Percentiles rank a stretch among this genome's conserved stretches.
phyloP scores from a whole-genome alignment of 352 stramenopile genomes.

The Phytophthora tubulina region DNA sequence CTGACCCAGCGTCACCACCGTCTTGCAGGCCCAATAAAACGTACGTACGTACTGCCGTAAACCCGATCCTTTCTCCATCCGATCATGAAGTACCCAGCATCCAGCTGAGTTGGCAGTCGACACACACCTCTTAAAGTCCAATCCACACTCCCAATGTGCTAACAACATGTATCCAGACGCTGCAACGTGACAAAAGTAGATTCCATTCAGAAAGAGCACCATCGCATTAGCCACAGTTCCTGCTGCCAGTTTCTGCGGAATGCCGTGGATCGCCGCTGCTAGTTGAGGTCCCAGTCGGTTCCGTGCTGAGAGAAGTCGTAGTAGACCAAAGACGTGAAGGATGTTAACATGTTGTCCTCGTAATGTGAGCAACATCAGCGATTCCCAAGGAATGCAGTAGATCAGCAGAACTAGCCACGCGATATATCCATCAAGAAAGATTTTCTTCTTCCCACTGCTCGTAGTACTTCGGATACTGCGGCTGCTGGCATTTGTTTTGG shows the following conservation, averaged over 20 bases:
- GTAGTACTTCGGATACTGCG: constrained; percentile 25
- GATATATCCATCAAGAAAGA: constrained; percentile 14
- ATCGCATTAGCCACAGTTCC: constrained; percentile 50
- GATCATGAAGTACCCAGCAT: constrained; percentile 72
- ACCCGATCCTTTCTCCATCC: constrained; percentile 53
- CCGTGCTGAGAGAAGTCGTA: constrained; percentile 31
- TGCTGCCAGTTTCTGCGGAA: constrained; percentile 29
- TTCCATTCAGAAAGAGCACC: constrained; percentile 54
- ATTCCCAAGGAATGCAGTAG: constrained; percentile 59
- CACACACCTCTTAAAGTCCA: constrained; percentile 48
- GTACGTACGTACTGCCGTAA: constrained; percentile 66
- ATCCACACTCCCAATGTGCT: constrained; percentile 53
- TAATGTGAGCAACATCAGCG: constrained; percentile 30
- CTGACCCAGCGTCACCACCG: constrained; percentile 73
- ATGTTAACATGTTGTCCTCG: constrained; percentile 46
- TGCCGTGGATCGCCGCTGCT: constrained; percentile 26
- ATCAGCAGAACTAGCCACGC: constrained; percentile 23
- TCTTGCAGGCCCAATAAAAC: constrained; percentile 81
- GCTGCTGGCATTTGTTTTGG: constrained; percentile 12
- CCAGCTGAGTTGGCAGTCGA: constrained; percentile 26
- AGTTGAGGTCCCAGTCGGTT: constrained; percentile 26
- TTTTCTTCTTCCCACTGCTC: constrained; percentile 12
- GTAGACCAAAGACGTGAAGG: constrained; percentile 55
- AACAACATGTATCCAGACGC: constrained; percentile 73
- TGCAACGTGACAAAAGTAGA: constrained; percentile 69